These are phyloP conservation scores for Brasilioporus rufonigricans DNA, from an alignment of 768 basidiomycete genomes.

Conservation along the genomic window DNA sequence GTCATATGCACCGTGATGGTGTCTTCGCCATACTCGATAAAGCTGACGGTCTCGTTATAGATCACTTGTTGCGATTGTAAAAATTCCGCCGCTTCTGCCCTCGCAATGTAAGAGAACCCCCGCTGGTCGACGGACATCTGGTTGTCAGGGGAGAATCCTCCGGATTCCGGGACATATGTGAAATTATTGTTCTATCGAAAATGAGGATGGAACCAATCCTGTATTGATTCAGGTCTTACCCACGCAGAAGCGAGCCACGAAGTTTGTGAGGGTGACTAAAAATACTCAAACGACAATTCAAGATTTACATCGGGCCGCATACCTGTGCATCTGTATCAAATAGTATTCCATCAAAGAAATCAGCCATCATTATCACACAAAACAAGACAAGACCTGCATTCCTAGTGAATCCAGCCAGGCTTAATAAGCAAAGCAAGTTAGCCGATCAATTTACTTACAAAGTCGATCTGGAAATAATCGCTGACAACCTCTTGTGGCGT, in stretches of 20 bases:
- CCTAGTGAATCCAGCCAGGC: conserved; percentile 18
- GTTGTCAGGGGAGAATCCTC: conserved; percentile 59
- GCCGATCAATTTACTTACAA: conserved; percentile 21
- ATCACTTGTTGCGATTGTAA: conserved; percentile 45
- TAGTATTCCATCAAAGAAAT: not conserved
- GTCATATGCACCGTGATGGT: conserved; percentile 48
- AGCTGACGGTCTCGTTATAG: conserved; percentile 49
- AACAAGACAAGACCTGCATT: conserved; percentile 25
- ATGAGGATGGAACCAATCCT: conserved; percentile 1
- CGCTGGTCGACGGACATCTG: conserved; percentile 56
- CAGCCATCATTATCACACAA: not conserved
- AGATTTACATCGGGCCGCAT: not conserved
- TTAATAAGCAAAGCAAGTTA: not conserved
- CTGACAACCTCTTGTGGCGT: conserved; percentile 47
- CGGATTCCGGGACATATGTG: conserved; percentile 48
- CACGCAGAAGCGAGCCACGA: conserved; percentile 64
- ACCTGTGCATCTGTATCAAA: conserved; percentile 28
- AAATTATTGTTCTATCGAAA: conserved; percentile 55
- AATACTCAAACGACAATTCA: conserved; percentile 26
- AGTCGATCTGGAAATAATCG: conserved; percentile 56
- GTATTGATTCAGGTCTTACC: conserved; percentile 36
- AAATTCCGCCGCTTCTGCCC: conserved; percentile 56
- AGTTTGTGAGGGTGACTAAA: conserved; percentile 59
- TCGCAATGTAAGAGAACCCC: conserved; percentile 57
- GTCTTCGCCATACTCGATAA: conserved; percentile 43